Conservation (phyloP, 2,329 filamentous ascomycete species). For the Fusarium sp. region DNA sequence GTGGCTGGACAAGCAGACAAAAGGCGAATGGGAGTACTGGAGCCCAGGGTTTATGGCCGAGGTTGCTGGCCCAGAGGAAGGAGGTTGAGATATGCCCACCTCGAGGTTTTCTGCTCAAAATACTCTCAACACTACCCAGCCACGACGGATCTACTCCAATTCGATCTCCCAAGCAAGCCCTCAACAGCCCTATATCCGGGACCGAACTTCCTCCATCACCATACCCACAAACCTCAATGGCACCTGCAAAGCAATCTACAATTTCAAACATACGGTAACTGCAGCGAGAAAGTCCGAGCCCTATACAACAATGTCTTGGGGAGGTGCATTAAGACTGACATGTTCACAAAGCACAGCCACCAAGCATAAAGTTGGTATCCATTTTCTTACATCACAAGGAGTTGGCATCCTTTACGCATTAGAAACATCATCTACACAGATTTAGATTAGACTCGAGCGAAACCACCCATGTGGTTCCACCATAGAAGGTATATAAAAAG, state of each 20-base stretch:
- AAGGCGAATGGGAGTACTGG: constrained; percentile 92
- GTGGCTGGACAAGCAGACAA: constrained; percentile 89
- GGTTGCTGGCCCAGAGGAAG: constrained; percentile 44
- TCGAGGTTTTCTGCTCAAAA: background rate
- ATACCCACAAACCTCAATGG: background rate
- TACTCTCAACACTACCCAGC: background rate
- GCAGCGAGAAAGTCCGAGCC: background rate
- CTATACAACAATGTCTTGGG: background rate
- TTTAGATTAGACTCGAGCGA: constrained; percentile 5
- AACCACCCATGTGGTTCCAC: constrained; percentile 13
- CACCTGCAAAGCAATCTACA: background rate
- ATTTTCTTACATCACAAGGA: background rate
- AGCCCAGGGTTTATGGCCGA: constrained; percentile 79
- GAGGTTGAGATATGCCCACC: constrained; percentile 23
- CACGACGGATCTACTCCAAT: background rate
- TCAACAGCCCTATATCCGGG: background rate
- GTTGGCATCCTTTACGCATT: background rate
- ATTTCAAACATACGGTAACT: background rate
- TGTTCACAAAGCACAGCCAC: background rate
- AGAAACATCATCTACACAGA: background rate
- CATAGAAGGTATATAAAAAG: constrained; percentile 31
- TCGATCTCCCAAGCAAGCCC: background rate
- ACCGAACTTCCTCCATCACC: background rate
- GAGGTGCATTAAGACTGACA: background rate
- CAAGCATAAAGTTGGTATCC: background rate